Conservation (phyloP, 129 eudicot species). For the carrot (Daucus carota) region DH1_v3.0 NC_030386.2:31997501-31998000, state of each 20-base stretch:
- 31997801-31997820: background rate
- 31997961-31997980: too few species aligned
- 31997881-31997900: background rate
- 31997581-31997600: too few species aligned
- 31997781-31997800: background rate
- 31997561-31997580: too few species aligned
- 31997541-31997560: too few species aligned
- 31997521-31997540: too few species aligned
- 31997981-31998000: too few species aligned
- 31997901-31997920: background rate
- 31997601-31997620: too few species aligned
- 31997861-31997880: background rate
- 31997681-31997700: background rate
- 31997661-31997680: background rate
- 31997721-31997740: constrained; percentile 5
- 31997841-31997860: background rate
- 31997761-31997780: background rate
- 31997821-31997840: background rate
- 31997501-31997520: background rate
- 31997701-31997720: constrained; percentile 6
- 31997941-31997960: too few species aligned
- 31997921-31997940: background rate
- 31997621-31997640: too few species aligned
- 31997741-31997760: constrained; percentile 3
- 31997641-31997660: background rate